Base-by-base conservation (phyloP, 345 rosid species). In the Kernera saxatilis region DNA sequence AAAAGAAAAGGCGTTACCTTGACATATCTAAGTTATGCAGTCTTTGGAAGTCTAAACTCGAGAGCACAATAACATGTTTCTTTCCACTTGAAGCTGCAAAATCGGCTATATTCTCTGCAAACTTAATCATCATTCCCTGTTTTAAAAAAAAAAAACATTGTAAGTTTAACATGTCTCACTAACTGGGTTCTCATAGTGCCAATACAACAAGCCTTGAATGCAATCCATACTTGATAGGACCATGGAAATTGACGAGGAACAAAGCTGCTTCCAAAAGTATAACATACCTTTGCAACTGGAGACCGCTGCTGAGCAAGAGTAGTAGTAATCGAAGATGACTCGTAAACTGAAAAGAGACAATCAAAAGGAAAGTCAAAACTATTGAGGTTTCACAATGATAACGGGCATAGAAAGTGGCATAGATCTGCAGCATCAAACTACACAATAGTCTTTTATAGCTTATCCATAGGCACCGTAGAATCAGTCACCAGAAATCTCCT, bases 41-140 rank as follows among this genome's bases (percentile, higher is more conserved):
- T 79, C 82, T 89, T 57, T 88, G 88, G 85, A 94, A 94, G 68
- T 94, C 99, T 70, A 94, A 84, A 84, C 92, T 80, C 10, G 97
- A 91, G 45, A 94, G 87, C 60, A 91, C 75, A 62, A 87, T 61
- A 6, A 84, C 86, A 56, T 87, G 86, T 71, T 88, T 84, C 82
- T 82, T 94, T 73, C 96, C 89, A 71, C 80, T 86, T 21, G 89
- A 66, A 73, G 71, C 84, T 80, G 96, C 95, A 84, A 85, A 91
- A 59, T 89, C 74, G 5, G 96, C 96, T 77, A 91, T 61, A 78
- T 88, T 82, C 74, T 84, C 87, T 30, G 95, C 93, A 82, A 84
- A 88, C 37, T 85, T 88, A 56, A 85, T 71, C 88, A 88, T 82
- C 95, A 74, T 84, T 37, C 99, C 99, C 96, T 89, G 83, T 66